Evolutionary conservation across 176 grass and related monocot genomes (phyloP), one percentile per base, ranked within the genome.

Genomic region (Triticum timopheevii): DNA sequence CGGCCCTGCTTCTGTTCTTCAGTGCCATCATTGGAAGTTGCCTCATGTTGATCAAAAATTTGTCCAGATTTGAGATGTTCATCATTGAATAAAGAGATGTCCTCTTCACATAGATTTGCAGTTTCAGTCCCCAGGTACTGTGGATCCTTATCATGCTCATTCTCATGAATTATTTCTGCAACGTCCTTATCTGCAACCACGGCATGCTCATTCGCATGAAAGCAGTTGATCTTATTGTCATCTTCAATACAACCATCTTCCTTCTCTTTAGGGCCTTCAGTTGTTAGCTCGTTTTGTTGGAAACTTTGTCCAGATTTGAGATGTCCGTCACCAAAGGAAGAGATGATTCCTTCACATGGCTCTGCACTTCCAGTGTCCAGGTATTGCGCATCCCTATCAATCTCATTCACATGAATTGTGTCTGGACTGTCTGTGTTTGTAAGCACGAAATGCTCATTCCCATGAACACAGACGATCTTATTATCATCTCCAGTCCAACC

Each of bases 291-390:
- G 20, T 81, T 84, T 84, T 47, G 76, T 24, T 80, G 65, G 75
- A 88, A 87, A 62, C 73, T 89, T 80, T 93, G 83, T 87, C 81
- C 84, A 8, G 77, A 91, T 88, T 88, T 47, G 35, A 39, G 34
- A 90, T 65, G 56, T 40, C 70, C 72, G 30, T 84, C 80, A 17
- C 82, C 90, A 13, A 86, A 89, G 73, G 93, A 90, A 63, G 88
- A 91, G 70, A 88, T 33, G 63, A 27, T 90, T 80, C 80, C 90
- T 80, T 95, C 90, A 79, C 79, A 93, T 47, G 78, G 81, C 86
- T 82, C 38, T 71, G 75, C 89, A 72, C 83, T 85, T 81, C 22
- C 71, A 73, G 72, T 78, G 28, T 54, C 80, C 66, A 44, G 80
- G 81, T 49, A 78, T 8, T 74, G 89, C 6, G 25, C 34, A 61